A percentile compares a stretch with the other conserved stretches of the same genome.
These are phyloP conservation scores for Waltiozyma sp. DNA, from an alignment of 1,139 yeast genomes.

Conservation along the genomic window DNA sequence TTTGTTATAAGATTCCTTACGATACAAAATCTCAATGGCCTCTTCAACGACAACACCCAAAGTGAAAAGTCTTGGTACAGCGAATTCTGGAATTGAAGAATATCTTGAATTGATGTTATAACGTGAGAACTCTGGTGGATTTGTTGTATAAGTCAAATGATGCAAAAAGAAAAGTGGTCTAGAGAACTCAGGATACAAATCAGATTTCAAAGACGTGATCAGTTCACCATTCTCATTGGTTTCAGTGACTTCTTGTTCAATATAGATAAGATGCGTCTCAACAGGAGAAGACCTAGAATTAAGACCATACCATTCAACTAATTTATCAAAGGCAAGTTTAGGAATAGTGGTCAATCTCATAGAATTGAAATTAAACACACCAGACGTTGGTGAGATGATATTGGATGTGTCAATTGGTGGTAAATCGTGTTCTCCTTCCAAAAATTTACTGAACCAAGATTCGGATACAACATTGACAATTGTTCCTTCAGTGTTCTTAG, in stretches of 20 bases:
- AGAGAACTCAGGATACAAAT: constrained; percentile 37
- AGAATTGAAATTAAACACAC: constrained; percentile 21
- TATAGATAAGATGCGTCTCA: constrained; percentile 32
- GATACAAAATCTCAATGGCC: constrained; percentile 10
- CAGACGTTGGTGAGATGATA: constrained; percentile 19
- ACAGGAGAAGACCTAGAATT: constrained; percentile 32
- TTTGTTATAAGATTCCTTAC: constrained; percentile 15
- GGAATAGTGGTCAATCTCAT: constrained; percentile 27
- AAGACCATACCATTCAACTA: constrained; percentile 46
- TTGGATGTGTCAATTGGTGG: constrained; percentile 26
- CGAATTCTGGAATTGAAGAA: constrained; percentile 17
- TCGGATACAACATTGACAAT: constrained; percentile 25
- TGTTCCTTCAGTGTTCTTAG: constrained; percentile 21
- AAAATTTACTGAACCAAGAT: constrained; percentile 25
- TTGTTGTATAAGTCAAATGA: constrained; percentile 24
- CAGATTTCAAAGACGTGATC: constrained; percentile 19
- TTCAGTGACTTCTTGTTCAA: constrained; percentile 7
- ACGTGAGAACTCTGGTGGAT: constrained; percentile 9
- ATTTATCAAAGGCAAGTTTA: constrained; percentile 30
- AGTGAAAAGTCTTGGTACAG: constrained; percentile 11
- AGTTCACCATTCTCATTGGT: not conserved
- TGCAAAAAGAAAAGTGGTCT: constrained; percentile 45
- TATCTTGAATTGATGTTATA: constrained; percentile 8
- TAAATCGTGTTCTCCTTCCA: constrained; percentile 16
- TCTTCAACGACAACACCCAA: constrained; percentile 13